Conservation (phyloP, 1,284 basidiomycete species). For the Sporisorium graminicola region DNA sequence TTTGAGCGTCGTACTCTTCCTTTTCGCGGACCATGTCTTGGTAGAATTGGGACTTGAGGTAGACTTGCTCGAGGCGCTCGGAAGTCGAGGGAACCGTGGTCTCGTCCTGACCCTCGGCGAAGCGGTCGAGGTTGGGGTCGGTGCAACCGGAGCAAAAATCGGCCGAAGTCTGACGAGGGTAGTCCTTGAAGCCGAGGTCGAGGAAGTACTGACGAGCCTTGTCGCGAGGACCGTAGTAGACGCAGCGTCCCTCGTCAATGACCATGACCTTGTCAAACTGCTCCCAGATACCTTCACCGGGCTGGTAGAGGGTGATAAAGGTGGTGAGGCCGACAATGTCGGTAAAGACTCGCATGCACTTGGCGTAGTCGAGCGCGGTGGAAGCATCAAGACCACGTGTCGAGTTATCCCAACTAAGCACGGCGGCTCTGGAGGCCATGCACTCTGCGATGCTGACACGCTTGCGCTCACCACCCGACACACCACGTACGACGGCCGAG, state of each 20-base stretch:
- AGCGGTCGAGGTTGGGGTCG: conserved; percentile 80
- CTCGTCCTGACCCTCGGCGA: conserved; percentile 38
- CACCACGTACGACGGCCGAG: conserved; percentile 70
- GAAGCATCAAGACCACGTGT: conserved; percentile 58
- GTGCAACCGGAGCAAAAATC: conserved; percentile 72
- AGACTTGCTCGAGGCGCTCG: conserved; percentile 45
- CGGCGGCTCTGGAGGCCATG: conserved; percentile 70
- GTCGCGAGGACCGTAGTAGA: conserved; percentile 81
- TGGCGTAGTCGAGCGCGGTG: conserved; percentile 60
- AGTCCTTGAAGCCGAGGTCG: conserved; percentile 77
- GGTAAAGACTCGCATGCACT: conserved; percentile 70
- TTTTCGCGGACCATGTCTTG: conserved; percentile 67
- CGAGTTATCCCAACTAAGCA: conserved; percentile 71
- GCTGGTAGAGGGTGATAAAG: conserved; percentile 73
- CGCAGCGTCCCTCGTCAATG: conserved; percentile 82
- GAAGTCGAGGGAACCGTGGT: conserved; percentile 43
- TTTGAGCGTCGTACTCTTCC: conserved; percentile 44
- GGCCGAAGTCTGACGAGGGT: conserved; percentile 78
- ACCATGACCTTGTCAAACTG: conserved; percentile 71
- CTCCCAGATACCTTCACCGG: conserved; percentile 75
- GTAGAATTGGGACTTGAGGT: conserved; percentile 42
- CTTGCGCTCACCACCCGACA: conserved; percentile 67
- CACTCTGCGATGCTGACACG: conserved; percentile 58
- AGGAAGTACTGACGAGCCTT: conserved; percentile 79
- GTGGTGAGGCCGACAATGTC: conserved; percentile 60